Evolutionary conservation across 2,329 filamentous ascomycete genomes (phyloP).

Genomic region (Colletotrichum sp.): DNA sequence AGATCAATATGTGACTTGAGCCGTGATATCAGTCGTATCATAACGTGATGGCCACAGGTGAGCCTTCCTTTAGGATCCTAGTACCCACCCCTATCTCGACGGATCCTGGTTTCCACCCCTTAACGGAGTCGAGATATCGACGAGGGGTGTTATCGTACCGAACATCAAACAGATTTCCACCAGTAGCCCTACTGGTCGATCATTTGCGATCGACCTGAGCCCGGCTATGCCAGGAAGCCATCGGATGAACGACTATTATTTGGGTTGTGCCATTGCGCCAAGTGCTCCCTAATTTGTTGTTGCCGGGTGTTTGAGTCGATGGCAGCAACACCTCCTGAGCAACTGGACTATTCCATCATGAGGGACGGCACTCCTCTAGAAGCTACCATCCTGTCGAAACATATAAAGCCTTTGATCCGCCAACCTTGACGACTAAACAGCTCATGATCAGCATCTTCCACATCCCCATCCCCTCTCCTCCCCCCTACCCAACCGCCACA

Average conservation of each 20-base stretch:
- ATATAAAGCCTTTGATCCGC: neutral
- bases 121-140: neutral
- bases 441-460: neutral
- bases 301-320: neutral
- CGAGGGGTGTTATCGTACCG: neutral
- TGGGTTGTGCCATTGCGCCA: neutral
- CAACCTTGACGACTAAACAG: rapidly evolving
- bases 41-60: neutral
- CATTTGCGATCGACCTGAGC: neutral
- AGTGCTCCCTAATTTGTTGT: neutral
- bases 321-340: neutral
- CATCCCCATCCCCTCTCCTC: rapidly evolving
- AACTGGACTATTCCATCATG: neutral
- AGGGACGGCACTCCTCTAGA: neutral
- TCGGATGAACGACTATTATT: neutral
- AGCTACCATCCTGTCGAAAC: neutral
- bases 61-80: neutral
- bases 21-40: neutral
- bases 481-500: neutral
- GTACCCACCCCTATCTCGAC: neutral
- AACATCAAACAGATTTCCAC: neutral
- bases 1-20: neutral
- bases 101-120: neutral
- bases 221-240: neutral
- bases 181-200: neutral